Evolutionary conservation across 257 asterid species (phyloP), one percentile per base, ranked within the genome.

Genomic region (Striga asiatica): DNA sequence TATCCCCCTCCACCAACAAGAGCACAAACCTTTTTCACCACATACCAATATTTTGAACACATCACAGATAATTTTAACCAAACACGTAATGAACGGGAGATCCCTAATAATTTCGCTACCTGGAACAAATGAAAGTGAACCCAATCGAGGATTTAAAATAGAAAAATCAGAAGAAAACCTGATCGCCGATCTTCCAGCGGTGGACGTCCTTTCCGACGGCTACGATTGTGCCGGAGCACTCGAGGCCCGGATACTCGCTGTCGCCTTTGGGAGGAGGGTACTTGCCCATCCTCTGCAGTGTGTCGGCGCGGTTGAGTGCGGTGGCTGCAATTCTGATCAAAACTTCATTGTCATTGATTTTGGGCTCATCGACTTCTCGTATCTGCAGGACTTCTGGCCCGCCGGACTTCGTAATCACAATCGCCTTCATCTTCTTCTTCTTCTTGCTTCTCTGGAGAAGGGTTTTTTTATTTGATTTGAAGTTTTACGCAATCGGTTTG

Each of bases 1-100:
- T 92, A 92, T 12, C 98, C 98, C 22, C 97, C 98, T 64, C 97
- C 98, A 21, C 93, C 88, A 43, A 92, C 17, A 49, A 92, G 93
- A 66, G 97, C 94, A 60, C 98, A 88, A 13, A 92, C 97, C 97
- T 92, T 61, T 23, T 13, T 8, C 57, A 54, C 56, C 21, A 16
- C 60, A 50, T 0, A 42, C 61, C 62, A 64, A 17, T 13, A 58
- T n/a, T n/a, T n/a, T n/a, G n/a, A n/a, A n/a, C n/a, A n/a, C n/a
- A n/a, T n/a, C n/a, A n/a, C n/a, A n/a, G n/a, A n/a, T n/a, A n/a
- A n/a, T n/a, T n/a, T n/a, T n/a, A 48, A 35, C 13, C 9, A 34
- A 10, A 41, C 48, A 41, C 5, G 3, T 41, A 7, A 3, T 14
- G 13, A 37, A 3, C 43, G 12, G 13, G 47, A 21, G 1, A 68